These are phyloP conservation scores for Desmodesmus armatus DNA, from an alignment of 139 green algal genomes.

Conservation along the genomic window DNA sequence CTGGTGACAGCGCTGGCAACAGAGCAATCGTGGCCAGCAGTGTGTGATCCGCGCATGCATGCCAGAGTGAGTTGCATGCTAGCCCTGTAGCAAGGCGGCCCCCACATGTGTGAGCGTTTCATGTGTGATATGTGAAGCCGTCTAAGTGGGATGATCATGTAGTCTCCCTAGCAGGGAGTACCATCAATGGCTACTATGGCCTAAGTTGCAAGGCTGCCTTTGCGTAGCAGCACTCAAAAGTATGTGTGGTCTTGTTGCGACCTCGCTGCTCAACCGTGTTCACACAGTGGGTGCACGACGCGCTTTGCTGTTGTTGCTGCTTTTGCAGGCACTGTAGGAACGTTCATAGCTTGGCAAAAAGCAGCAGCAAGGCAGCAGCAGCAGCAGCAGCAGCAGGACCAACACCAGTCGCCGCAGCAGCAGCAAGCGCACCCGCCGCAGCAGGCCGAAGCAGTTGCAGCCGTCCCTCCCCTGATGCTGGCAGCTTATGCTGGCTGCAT, in stretches of 20 bases:
- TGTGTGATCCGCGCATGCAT: too few relatives aligned
- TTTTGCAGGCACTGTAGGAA: slow-evolving; percentile 35
- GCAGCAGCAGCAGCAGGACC: not conserved
- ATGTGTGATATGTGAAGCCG: not conserved
- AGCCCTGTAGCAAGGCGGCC: too few relatives aligned
- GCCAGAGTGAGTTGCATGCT: too few relatives aligned
- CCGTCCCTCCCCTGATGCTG: slow-evolving; percentile 23
- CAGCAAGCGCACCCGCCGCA: not conserved
- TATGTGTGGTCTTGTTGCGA: too few relatives aligned
- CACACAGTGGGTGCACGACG: too few relatives aligned
- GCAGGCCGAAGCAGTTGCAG: not conserved
- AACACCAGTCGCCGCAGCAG: too few relatives aligned
- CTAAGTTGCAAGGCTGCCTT: not conserved
- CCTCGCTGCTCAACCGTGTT: too few relatives aligned
- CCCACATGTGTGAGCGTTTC: too few relatives aligned
- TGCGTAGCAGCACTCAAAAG: not conserved
- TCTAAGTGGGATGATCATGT: too few relatives aligned
- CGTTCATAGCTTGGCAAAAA: slow-evolving; percentile 52
- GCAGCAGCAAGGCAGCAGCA: slow-evolving; percentile 17
- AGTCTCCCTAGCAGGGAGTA: too few relatives aligned
- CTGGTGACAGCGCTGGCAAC: not conserved
- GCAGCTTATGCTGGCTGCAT: slow-evolving; percentile 53
- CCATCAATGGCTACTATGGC: too few relatives aligned
- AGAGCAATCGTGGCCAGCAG: too few relatives aligned
- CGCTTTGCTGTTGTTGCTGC: not conserved